These are phyloP conservation scores for Penicillium sp. DNA, from an alignment of 2,329 filamentous ascomycete species.

Conservation along the genomic window DNA sequence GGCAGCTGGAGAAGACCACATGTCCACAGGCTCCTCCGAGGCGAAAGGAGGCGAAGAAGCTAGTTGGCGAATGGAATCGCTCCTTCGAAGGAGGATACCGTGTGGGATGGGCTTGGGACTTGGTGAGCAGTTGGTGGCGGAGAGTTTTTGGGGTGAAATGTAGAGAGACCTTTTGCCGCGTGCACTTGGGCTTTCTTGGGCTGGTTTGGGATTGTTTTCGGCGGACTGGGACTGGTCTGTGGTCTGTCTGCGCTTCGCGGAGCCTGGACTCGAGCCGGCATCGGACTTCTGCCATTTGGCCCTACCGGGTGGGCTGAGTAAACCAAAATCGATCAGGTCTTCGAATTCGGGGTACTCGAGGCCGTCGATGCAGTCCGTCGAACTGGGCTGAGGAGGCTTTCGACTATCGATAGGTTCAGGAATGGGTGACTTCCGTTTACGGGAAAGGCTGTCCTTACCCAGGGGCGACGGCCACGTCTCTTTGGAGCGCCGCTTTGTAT, in stretches of 20 bases:
- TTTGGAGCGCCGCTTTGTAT: conserved; percentile 17
- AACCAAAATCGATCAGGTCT: conserved; percentile 17
- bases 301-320: conserved; percentile 26
- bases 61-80: conserved; percentile 20
- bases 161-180: conserved; percentile 20
- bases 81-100: conserved; percentile 24
- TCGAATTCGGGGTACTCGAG: conserved; percentile 13
- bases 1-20: conserved; percentile 13
- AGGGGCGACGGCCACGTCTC: conserved; percentile 21
- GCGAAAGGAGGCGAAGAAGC: conserved; percentile 2
- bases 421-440: conserved; percentile 38
- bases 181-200: not conserved
- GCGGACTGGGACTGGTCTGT: conserved; percentile 3
- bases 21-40: conserved; percentile 5
- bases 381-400: conserved; percentile 19
- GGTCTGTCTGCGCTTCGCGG: conserved; percentile 33
- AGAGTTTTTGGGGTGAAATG: conserved; percentile 20
- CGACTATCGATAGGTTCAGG: conserved; percentile 31
- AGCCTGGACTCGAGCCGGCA: conserved; percentile 36
- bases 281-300: conserved; percentile 35
- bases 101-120: conserved; percentile 23
- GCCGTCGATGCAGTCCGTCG: conserved; percentile 17
- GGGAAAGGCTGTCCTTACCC: conserved; percentile 34
- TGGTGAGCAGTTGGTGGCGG: conserved; percentile 22
- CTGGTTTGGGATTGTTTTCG: conserved; percentile 8